These are phyloP conservation scores for Cymbidium sinense DNA, from an alignment of 106 monocot genomes.

Conservation along the genomic window DNA sequence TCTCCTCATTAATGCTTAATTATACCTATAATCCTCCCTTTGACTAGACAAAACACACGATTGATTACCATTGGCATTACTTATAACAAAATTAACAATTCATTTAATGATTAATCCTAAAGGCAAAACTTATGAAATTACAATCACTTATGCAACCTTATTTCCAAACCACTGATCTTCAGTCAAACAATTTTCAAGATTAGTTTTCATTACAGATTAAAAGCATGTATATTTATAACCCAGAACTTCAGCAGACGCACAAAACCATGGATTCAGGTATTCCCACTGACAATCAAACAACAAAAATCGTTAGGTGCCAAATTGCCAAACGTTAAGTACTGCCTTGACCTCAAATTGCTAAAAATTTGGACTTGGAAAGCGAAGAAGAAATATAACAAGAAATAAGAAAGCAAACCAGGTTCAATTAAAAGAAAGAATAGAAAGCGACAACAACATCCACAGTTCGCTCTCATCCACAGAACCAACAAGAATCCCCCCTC, in stretches of 20 bases:
- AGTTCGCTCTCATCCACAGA: no score
- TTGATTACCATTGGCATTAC: not conserved
- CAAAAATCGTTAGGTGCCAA: no score
- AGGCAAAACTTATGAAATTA: not conserved
- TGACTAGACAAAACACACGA: not conserved
- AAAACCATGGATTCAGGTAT: not conserved
- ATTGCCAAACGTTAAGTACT: no score
- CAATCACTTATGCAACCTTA: not conserved
- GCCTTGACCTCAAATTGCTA: not conserved
- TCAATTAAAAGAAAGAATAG: no score
- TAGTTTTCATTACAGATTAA: not conserved
- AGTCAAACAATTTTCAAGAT: slow-evolving; percentile 5
- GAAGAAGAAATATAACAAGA: not conserved
- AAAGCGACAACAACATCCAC: no score
- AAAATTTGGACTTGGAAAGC: no score
- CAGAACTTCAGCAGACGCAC: not conserved
- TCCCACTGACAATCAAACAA: no score
- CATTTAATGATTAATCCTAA: not conserved
- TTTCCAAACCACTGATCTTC: not conserved
- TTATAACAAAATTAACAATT: not conserved
- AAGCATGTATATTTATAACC: not conserved
- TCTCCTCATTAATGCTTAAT: not conserved
- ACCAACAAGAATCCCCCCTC: no score
- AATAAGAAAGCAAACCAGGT: no score
- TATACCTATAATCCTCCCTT: not conserved